phyloP scores from a whole-genome alignment of 768 basidiomycete genomes.

The Tylopilus sp. region DNA sequence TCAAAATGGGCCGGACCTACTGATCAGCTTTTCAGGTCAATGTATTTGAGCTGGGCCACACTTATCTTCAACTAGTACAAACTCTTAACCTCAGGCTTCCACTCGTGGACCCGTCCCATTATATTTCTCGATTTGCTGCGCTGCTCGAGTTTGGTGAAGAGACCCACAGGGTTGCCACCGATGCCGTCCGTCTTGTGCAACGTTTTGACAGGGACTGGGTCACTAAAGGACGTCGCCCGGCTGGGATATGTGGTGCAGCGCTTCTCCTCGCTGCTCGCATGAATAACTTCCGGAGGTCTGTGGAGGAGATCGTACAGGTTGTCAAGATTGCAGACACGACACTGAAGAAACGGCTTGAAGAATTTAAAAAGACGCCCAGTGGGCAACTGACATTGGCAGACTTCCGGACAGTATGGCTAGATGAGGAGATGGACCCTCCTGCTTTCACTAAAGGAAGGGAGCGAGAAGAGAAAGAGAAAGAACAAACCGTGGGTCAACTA shows the following conservation, averaged over 20 bases:
- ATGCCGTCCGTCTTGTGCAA: constrained; percentile 90
- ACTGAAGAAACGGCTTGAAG: constrained; percentile 86
- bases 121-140: constrained; percentile 92
- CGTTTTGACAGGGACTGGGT: constrained; percentile 98
- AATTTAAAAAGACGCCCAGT: constrained; percentile 89
- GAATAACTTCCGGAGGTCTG: constrained; percentile 93
- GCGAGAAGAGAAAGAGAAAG: constrained; percentile 56
- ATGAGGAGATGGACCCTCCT: constrained; percentile 89
- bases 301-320: constrained; percentile 97
- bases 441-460: constrained; percentile 79
- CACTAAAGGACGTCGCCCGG: constrained; percentile 89
- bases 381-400: constrained; percentile 84
- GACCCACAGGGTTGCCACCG: constrained; percentile 85
- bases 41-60: constrained; percentile 95
- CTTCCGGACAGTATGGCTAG: constrained; percentile 87
- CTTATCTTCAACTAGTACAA: constrained; percentile 91
- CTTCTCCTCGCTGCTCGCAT: constrained; percentile 94
- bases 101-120: constrained; percentile 93
- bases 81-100: constrained; percentile 82
- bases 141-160: constrained; percentile 96
- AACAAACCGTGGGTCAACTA: constrained; percentile 35
- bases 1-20: not conserved
- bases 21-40: constrained; percentile 62
- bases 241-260: constrained; percentile 96
- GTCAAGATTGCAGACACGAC: constrained; percentile 99